A percentile compares a stretch with the other conserved stretches of the same genome.
These are phyloP conservation scores for Chaetoceros muelleri DNA, from an alignment of 108 stramenopile species.

Conservation along the genomic window DNA sequence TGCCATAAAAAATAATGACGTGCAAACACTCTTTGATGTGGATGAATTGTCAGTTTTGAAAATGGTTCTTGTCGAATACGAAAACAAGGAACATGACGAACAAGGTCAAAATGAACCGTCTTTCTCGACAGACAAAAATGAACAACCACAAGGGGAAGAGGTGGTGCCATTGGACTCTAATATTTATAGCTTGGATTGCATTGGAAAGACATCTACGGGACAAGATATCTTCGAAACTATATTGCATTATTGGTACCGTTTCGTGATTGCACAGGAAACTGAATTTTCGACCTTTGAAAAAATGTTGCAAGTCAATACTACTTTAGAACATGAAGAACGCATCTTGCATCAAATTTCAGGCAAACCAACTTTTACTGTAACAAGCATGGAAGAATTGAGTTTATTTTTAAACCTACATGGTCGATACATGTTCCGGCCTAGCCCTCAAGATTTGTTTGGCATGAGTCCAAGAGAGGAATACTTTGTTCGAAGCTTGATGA, in stretches of 20 bases:
- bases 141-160: too few relatives aligned
- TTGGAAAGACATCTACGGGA: slow-evolving; percentile 18
- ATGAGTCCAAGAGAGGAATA: background rate
- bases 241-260: slow-evolving; percentile 30
- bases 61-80: background rate
- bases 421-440: slow-evolving; percentile 2
- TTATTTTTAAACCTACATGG: slow-evolving; percentile 10
- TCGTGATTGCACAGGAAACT: slow-evolving; percentile 5
- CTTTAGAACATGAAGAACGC: slow-evolving; percentile 1
- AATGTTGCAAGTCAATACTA: background rate
- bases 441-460: background rate
- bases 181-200: slow-evolving; percentile 13
- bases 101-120: background rate
- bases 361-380: background rate
- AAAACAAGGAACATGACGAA: background rate
- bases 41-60: background rate
- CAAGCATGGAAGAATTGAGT: slow-evolving; percentile 7
- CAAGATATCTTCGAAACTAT: slow-evolving; percentile 24
- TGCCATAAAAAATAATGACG: background rate
- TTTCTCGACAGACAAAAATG: background rate
- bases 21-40: background rate
- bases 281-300: background rate
- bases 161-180: background rate
- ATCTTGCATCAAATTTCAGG: slow-evolving; percentile 1
- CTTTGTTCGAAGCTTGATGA: background rate